Base-by-base conservation (phyloP, 2,329 filamentous ascomycete genomes). In the Phialemonium atrogriseum region DNA sequence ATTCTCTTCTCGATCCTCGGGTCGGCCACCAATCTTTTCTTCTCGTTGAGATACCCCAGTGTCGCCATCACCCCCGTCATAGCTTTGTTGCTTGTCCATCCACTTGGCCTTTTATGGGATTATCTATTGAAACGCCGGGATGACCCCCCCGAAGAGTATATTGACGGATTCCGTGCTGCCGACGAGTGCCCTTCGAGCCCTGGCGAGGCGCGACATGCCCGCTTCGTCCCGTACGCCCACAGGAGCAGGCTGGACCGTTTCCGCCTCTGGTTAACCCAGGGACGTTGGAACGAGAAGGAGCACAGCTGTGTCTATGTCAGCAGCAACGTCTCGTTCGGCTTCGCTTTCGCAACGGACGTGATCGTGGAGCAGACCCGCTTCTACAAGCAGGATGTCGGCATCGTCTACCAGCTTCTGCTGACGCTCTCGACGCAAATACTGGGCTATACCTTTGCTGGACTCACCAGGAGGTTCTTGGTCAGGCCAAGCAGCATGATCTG, bases 331-430 rank as follows among this genome's bases (percentile, higher is more conserved):
- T 86, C 84, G 13, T 91, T 91, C 52, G 85, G 84, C 2, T 91
- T 91, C 56, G 84, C 85, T 16, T 91, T 91, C 57, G 84, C 84
- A 7, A 91, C 85, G 17, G 84, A 91, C 60, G 81, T 91, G 37
- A 91, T 94, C 44, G 84, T 93, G 32, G 85, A 93, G 54, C 86
- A 93, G 60, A 85, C 84, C 16, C 77, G 84, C 39, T 94, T 93
- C 55, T 94, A 94, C 58, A 78, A 85, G 33, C 86, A 93, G 54
- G 73, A 87, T 27, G 78, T 81, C 7, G 72, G 75, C 20, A 77
- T 93, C 26, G 52, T 72, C 8, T 93, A 94, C 50, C 84, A 93
- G 55, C 62, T 94, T 7, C 68, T 93, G 12, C 73, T 94, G 24
- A 91, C 83, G 1, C 68, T 94, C 11, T 91, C 85, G 3, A 91